phyloP scores from a whole-genome alignment of 1,284 basidiomycete species.

The Agaricales sp. region DNA sequence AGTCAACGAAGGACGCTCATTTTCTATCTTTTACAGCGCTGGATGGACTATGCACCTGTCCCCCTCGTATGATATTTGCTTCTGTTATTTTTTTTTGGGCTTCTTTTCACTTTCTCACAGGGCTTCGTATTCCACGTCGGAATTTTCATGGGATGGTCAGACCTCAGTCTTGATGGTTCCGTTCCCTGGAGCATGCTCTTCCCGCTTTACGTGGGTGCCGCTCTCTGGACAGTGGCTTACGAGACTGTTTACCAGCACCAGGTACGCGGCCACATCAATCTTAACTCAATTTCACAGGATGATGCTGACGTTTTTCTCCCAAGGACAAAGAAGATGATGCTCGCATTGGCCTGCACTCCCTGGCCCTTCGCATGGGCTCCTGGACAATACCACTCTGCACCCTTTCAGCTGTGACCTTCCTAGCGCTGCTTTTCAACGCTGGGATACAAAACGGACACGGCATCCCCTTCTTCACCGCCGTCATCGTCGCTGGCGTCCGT shows the following conservation, averaged over 20 bases:
- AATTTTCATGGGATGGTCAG: conserved; percentile 22
- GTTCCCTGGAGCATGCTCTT: conserved; percentile 17
- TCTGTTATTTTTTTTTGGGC: not conserved
- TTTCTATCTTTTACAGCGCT: conserved; percentile 14
- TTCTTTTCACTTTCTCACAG: conserved; percentile 11
- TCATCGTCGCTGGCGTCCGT: not conserved
- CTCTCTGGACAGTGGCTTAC: conserved; percentile 5
- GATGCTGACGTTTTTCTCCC: not conserved
- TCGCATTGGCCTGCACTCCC: conserved; percentile 3
- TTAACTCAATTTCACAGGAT: not conserved
- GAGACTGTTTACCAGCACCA: conserved; percentile 7
- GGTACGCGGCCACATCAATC: not conserved
- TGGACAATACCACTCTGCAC: conserved; percentile 3
- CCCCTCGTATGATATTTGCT: conserved; percentile 15
- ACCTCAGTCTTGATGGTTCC: conserved; percentile 14
- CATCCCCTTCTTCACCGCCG: not conserved
- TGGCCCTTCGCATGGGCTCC: conserved; percentile 1
- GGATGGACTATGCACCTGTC: conserved; percentile 21
- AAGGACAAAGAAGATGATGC: conserved; percentile 5
- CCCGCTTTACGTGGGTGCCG: conserved; percentile 17
- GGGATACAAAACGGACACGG: conserved; percentile 4
- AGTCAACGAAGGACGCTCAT: not conserved
- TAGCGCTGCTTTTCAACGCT: conserved; percentile 1
- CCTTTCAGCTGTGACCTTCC: not conserved
- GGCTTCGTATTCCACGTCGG: conserved; percentile 24